A percentile compares a stretch with the other conserved stretches of the same genome.
phyloP scores from a whole-genome alignment of 2,329 filamentous ascomycete species.

The Tolypocladium guangdongense region DNA sequence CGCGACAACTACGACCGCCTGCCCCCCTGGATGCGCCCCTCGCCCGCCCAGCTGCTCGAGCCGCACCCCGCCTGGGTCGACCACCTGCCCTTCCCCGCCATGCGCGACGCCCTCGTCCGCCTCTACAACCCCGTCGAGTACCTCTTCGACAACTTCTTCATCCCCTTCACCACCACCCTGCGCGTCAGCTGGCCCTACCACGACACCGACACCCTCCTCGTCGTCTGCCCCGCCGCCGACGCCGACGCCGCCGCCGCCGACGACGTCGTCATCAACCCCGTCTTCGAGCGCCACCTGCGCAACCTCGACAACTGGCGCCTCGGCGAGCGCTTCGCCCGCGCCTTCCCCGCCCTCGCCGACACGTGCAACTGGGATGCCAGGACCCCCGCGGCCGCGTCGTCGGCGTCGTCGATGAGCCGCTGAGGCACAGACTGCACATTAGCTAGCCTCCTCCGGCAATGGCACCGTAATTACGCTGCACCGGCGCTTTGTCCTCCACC shows the following conservation, averaged over 20 bases:
- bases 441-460: too few species aligned
- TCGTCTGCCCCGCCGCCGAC: constrained; percentile 31
- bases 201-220: constrained; percentile 56
- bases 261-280: constrained; percentile 71
- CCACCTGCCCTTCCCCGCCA: constrained; percentile 65
- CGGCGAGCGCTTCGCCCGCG: constrained; percentile 54
- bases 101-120: constrained; percentile 56
- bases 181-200: constrained; percentile 80
- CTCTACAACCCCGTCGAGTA: constrained; percentile 38
- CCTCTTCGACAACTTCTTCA: constrained; percentile 71
- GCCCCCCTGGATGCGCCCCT: constrained; percentile 61
- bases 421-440: too few species aligned
- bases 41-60: constrained; percentile 51
- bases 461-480: background rate
- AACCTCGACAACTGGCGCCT: constrained; percentile 74
- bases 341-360: constrained; percentile 41
- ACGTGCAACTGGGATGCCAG: constrained; percentile 15
- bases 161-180: constrained; percentile 67
- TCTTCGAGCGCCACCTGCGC: constrained; percentile 71
- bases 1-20: constrained; percentile 69
- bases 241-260: constrained; percentile 57
- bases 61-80: constrained; percentile 76
- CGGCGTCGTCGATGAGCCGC: background rate
- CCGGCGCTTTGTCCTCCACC: background rate
- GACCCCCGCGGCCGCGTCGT: background rate